Base-by-base conservation (phyloP, 2,329 filamentous ascomycete species). In the Aspergillus novoparasiticus region DNA sequence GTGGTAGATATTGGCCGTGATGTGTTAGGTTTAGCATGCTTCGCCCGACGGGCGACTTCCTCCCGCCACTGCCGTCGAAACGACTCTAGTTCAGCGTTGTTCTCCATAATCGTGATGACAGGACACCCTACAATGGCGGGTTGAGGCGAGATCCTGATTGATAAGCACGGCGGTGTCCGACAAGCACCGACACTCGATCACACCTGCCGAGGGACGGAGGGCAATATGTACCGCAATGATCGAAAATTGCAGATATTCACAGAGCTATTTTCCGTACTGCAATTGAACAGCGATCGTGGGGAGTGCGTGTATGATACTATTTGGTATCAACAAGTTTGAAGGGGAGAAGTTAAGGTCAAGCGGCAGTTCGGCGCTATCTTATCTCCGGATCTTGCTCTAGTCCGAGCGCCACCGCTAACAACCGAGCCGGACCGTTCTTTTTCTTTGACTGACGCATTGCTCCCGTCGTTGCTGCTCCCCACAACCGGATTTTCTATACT, bases 11-110 rank as follows among this genome's bases (percentile, higher is more conserved):
- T 61, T 4, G 65, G 45, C 21, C 69, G 61, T 6, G 65, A 57
- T 34, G 68, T 63, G 32, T 58, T 58, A 65, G 46, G 66, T 57
- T 53, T 58, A 36, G 23, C 63, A 16, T 57, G 65, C 36, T 69
- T 74, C 43, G 79, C 82, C 74, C 83, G 81, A 53, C 83, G 82
- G 19, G 82, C 80, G 8, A 96, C 90, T 75, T 97, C 94, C 69
- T 92, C 90, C 63, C 88, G 87, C 94, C 94, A 97, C 83, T 93
- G 86, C 73, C 87, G 86, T 68, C 94, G 89, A 80, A 97, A 97
- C 53, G 86, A 89, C 78, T 96, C 92, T 64, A 97, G 86, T 77
- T 96, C 93, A 57, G 89, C 84, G 75, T 87, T 84, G 68, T 81
- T 77, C 41, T 72, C 75, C 79, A 81, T 81, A 50, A 64, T 74